Conservation (phyloP, 2,329 filamentous ascomycete genomes). For the Aspergillus arachidicola region DNA sequence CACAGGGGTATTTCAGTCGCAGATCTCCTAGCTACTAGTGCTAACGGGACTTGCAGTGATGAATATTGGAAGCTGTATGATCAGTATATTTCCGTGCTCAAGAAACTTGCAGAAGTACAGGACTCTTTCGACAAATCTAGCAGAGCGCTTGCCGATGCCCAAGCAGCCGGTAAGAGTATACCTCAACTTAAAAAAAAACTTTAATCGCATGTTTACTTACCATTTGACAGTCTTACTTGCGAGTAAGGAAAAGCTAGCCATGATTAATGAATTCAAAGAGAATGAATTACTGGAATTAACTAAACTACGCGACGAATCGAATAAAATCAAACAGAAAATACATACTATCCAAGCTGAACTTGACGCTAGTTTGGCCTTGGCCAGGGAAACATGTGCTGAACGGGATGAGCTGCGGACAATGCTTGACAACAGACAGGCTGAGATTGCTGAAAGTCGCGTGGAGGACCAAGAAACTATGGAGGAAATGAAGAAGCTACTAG, state of each 20-base stretch:
- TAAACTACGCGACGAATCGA: conserved; percentile 39
- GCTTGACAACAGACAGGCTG: conserved; percentile 42
- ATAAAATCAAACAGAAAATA: conserved; percentile 35
- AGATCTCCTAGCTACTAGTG: background rate
- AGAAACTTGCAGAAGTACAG: conserved; percentile 43
- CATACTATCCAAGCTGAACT: conserved; percentile 43
- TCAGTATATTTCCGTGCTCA: conserved; percentile 38
- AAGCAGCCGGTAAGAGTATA: conserved; percentile 37
- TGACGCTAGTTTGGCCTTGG: conserved; percentile 40
- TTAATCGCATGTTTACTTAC: conserved; percentile 23
- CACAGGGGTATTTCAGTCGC: conserved; percentile 34
- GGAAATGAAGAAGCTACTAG: conserved; percentile 45
- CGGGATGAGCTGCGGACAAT: conserved; percentile 43
- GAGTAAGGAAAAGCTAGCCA: conserved; percentile 41
- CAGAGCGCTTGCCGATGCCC: conserved; percentile 40
- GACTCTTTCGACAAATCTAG: conserved; percentile 38
- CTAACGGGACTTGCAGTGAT: conserved; percentile 33
- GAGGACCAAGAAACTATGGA: conserved; percentile 44
- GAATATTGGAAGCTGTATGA: conserved; percentile 47
- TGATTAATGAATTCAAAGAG: conserved; percentile 41
- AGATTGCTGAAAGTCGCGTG: conserved; percentile 41
- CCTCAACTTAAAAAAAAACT: background rate
- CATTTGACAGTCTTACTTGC: conserved; percentile 34
- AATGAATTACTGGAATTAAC: conserved; percentile 36
- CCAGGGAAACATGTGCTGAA: conserved; percentile 42